A percentile compares a stretch with the other conserved stretches of the same genome.
phyloP scores from a whole-genome alignment of 1,139 yeast genomes.

The Geotrichum restrictum region DNA sequence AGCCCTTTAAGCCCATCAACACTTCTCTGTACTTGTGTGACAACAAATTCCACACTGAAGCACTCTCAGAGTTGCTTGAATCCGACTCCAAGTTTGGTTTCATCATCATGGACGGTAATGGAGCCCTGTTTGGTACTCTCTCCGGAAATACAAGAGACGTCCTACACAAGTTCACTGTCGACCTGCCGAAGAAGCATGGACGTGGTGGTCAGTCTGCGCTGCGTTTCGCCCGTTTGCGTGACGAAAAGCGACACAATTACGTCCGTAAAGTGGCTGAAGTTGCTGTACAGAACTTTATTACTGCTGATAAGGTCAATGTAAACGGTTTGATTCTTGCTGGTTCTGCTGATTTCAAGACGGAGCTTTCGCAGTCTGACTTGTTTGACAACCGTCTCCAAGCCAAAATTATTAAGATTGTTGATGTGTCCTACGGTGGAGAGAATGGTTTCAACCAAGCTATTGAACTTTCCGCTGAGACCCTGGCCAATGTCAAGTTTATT shows the following conservation, averaged over 20 bases:
- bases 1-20: slow-evolving; percentile 97
- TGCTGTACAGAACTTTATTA: slow-evolving; percentile 93
- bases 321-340: slow-evolving; percentile 95
- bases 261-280: slow-evolving; percentile 97
- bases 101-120: slow-evolving; percentile 99
- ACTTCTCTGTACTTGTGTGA: slow-evolving; percentile 94
- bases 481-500: slow-evolving; percentile 92
- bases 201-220: slow-evolving; percentile 99
- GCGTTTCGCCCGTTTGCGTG: slow-evolving; percentile 98
- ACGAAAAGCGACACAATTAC: slow-evolving; percentile 97
- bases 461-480: slow-evolving; percentile 92
- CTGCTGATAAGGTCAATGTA: slow-evolving; percentile 87
- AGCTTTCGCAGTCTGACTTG: slow-evolving; percentile 84
- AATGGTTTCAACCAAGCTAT: slow-evolving; percentile 98
- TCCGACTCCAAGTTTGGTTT: slow-evolving; percentile 95
- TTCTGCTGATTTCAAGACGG: slow-evolving; percentile 97
- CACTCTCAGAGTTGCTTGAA: slow-evolving; percentile 86
- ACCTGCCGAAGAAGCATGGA: slow-evolving; percentile 98
- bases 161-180: slow-evolving; percentile 92
- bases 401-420: slow-evolving; percentile 87
- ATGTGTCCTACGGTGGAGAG: slow-evolving; percentile 97
- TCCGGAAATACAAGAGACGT: slow-evolving; percentile 96
- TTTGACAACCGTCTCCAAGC: slow-evolving; percentile 85
- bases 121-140: slow-evolving; percentile 92
- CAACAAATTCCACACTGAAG: slow-evolving; percentile 97